These are phyloP conservation scores for Mycena latifolia DNA, from an alignment of 768 basidiomycete species.

Conservation along the genomic window DNA sequence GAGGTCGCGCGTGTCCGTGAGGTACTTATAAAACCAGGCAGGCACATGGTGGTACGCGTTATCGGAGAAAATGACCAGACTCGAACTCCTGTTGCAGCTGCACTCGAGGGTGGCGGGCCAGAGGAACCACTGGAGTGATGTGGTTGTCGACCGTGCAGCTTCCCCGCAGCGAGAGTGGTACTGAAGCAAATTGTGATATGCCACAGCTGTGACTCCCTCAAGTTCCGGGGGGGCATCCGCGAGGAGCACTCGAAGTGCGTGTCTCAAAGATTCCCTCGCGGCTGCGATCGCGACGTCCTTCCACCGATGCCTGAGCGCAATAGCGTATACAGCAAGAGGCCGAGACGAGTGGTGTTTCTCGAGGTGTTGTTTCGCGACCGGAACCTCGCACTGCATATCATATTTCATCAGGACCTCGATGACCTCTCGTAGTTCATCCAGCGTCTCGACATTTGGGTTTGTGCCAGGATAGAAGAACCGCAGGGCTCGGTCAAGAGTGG, in stretches of 20 bases:
- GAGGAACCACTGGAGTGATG: neutral
- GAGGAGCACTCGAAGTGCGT: neutral
- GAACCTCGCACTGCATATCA: neutral
- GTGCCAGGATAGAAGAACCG: neutral
- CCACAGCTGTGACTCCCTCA: neutral
- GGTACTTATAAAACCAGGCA: conserved; percentile 1
- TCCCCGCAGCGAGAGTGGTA: conserved; percentile 16
- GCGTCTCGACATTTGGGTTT: neutral
- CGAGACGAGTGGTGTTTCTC: neutral
- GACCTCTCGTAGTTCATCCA: neutral
- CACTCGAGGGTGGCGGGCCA: neutral
- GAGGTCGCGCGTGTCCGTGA: neutral
- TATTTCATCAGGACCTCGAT: neutral
- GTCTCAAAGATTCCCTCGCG: conserved; percentile 6
- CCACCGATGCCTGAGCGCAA: neutral
- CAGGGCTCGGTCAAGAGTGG: neutral
- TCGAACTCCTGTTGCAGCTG: conserved; percentile 5
- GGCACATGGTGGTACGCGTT: neutral
- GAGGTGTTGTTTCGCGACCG: neutral
- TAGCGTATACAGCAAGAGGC: neutral
- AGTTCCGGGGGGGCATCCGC: neutral
- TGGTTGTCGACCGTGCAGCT: neutral
- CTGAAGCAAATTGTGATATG: conserved; percentile 23
- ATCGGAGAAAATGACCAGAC: conserved; percentile 2
- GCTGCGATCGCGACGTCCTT: neutral